Evolutionary conservation across 75 land plant genomes (phyloP).

Genomic region (Selaginella moellendorffii): DNA sequence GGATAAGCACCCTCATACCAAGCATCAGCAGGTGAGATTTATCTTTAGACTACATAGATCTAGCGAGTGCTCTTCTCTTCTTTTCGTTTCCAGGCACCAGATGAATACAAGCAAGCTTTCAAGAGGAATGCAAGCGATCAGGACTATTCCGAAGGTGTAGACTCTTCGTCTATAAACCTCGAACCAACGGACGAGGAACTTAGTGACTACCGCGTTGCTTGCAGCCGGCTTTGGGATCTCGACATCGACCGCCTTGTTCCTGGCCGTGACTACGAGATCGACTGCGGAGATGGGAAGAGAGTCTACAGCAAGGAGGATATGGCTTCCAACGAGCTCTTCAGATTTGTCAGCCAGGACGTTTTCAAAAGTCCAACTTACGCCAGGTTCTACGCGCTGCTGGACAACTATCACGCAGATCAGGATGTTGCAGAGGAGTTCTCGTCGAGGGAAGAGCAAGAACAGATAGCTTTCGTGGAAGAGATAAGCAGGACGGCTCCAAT

Average conservation of each 20-base stretch:
- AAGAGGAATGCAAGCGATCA: constrained; percentile 49
- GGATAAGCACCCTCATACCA: too few relatives aligned
- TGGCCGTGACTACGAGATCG: constrained; percentile 74
- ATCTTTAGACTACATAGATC: too few relatives aligned
- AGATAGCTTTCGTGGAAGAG: constrained; percentile 78
- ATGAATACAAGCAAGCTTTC: constrained; percentile 16
- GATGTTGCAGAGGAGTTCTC: constrained; percentile 47
- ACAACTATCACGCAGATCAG: constrained; percentile 70
- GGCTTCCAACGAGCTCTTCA: constrained; percentile 52
- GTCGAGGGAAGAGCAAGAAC: constrained; percentile 57
- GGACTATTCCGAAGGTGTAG: constrained; percentile 38
- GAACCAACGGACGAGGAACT: constrained; percentile 68
- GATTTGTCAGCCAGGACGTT: constrained; percentile 42
- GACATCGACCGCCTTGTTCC: constrained; percentile 80
- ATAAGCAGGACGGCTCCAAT: constrained; percentile 89
- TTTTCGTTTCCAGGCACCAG: not conserved
- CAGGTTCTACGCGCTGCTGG: constrained; percentile 72
- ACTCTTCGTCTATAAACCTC: constrained; percentile 15
- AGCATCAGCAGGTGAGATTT: too few relatives aligned
- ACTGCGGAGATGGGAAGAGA: constrained; percentile 90
- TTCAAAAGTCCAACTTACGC: constrained; percentile 59
- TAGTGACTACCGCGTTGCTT: constrained; percentile 49
- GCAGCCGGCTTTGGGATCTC: constrained; percentile 75
- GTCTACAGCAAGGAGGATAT: constrained; percentile 55
- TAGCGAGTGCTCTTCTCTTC: too few relatives aligned